A percentile compares a stretch with the other conserved stretches of the same genome.
Conservation (phyloP, 345 rosid genomes). For the Lepidium aucheri region DNA sequence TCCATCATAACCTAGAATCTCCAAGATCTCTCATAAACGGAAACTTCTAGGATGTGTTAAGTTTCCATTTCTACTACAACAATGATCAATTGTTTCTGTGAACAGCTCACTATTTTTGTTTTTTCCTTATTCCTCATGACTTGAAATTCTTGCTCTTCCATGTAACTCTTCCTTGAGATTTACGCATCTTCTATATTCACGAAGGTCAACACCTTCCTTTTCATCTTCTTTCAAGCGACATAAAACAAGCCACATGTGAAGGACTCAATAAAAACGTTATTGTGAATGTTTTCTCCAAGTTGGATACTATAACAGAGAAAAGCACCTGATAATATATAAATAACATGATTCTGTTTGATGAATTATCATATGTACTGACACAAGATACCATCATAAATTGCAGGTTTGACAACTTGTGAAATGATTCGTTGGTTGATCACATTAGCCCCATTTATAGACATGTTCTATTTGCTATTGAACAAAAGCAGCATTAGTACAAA, state of each 20-base stretch:
- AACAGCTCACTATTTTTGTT: too few relatives aligned
- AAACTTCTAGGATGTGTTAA: too few relatives aligned
- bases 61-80: too few relatives aligned
- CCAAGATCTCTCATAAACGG: too few relatives aligned
- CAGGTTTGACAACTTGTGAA: constrained; percentile 69
- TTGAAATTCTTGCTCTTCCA: too few relatives aligned
- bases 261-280: constrained; percentile 79
- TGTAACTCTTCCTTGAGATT: constrained; percentile 92
- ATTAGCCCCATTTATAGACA: constrained; percentile 73
- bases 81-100: too few relatives aligned
- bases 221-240: constrained; percentile 87
- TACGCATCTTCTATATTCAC: constrained; percentile 80
- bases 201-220: constrained; percentile 83
- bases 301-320: constrained; percentile 55
- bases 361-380: too few relatives aligned
- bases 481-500: constrained; percentile 54
- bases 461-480: constrained; percentile 89
- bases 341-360: not conserved
- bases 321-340: not conserved
- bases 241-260: constrained; percentile 86
- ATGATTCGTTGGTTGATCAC: constrained; percentile 55
- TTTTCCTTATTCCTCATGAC: too few relatives aligned
- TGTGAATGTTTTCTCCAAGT: constrained; percentile 87
- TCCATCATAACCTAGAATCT: too few relatives aligned
- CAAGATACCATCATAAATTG: constrained; percentile 88